These are phyloP conservation scores for Pseudodiploospora longispora DNA, from an alignment of 2,329 filamentous ascomycete genomes.

Conservation along the genomic window DNA sequence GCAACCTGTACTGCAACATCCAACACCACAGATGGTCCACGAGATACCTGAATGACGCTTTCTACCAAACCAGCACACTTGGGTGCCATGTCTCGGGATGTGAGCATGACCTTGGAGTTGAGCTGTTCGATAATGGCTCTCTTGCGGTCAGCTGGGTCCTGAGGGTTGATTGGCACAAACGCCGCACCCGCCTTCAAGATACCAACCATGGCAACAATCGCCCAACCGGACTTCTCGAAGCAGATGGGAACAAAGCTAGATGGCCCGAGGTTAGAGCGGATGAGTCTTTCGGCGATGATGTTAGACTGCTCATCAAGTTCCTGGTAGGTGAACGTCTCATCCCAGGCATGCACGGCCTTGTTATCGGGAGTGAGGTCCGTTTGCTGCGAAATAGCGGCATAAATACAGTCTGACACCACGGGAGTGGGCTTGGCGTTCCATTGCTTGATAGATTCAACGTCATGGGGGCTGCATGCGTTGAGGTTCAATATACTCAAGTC, in stretches of 20 bases:
- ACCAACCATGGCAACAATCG: constrained; percentile 3
- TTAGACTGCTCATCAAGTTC: constrained; percentile 16
- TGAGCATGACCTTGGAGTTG: too few relatives aligned
- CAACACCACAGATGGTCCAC: not conserved
- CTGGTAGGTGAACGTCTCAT: constrained; percentile 30
- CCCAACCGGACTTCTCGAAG: constrained; percentile 10
- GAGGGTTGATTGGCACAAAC: constrained; percentile 5
- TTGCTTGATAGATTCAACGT: not conserved
- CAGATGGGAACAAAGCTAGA: constrained; percentile 11
- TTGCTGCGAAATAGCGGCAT: constrained; percentile 1
- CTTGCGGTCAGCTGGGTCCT: not conserved
- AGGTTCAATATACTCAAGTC: not conserved
- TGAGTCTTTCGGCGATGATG: not conserved
- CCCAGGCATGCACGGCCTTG: constrained; percentile 20
- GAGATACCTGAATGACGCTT: not conserved
- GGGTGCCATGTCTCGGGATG: too few relatives aligned
- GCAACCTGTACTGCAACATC: not conserved
- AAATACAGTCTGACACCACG: not conserved
- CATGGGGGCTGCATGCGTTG: not conserved
- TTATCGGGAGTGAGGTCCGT: not conserved
- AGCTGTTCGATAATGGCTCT: not conserved
- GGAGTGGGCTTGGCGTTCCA: not conserved
- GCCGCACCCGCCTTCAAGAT: constrained; percentile 2
- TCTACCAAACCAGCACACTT: not conserved
- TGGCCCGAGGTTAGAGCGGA: constrained; percentile 13